These are phyloP conservation scores for Diaporthe batatas DNA, from an alignment of 2,329 filamentous ascomycete genomes.

Conservation along the genomic window DNA sequence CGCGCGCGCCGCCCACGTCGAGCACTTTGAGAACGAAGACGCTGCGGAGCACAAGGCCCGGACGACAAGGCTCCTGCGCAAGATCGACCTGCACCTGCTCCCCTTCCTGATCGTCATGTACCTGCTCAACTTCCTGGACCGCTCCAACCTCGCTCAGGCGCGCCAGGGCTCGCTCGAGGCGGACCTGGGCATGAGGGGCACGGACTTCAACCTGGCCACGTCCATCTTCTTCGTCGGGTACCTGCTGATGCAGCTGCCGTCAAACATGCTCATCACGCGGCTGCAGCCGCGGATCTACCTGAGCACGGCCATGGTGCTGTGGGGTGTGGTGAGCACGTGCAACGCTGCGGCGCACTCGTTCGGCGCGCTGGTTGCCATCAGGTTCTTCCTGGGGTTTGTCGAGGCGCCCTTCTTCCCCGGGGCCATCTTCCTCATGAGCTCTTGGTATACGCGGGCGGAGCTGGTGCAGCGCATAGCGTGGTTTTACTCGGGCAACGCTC, in stretches of 20 bases:
- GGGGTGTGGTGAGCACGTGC: conserved; percentile 57
- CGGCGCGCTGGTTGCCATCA: conserved; percentile 56
- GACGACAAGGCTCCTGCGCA: conserved; percentile 56
- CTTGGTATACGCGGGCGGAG: conserved; percentile 60
- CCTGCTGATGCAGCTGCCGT: conserved; percentile 72
- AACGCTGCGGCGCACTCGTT: conserved; percentile 62
- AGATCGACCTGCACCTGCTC: conserved; percentile 65
- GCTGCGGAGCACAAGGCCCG: conserved; percentile 22
- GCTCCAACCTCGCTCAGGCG: conserved; percentile 66
- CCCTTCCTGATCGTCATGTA: conserved; percentile 69
- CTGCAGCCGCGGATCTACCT: conserved; percentile 68
- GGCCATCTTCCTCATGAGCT: conserved; percentile 61
- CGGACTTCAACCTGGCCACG: conserved; percentile 68
- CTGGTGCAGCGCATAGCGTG: conserved; percentile 60
- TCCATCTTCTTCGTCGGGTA: conserved; percentile 71
- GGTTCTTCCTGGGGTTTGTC: conserved; percentile 63
- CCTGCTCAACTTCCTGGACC: conserved; percentile 68
- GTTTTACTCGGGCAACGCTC: conserved; percentile 60
- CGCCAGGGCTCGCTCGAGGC: conserved; percentile 65
- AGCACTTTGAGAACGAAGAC: conserved; percentile 39
- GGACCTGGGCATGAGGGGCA: conserved; percentile 67
- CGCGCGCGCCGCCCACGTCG: neutral
- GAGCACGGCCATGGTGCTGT: conserved; percentile 59
- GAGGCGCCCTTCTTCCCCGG: conserved; percentile 64
- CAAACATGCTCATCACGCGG: conserved; percentile 67